Evolutionary conservation across 768 basidiomycete genomes (phyloP), one percentile per base, ranked within the genome.

Genomic region (Leccinum subgranulosum): DNA sequence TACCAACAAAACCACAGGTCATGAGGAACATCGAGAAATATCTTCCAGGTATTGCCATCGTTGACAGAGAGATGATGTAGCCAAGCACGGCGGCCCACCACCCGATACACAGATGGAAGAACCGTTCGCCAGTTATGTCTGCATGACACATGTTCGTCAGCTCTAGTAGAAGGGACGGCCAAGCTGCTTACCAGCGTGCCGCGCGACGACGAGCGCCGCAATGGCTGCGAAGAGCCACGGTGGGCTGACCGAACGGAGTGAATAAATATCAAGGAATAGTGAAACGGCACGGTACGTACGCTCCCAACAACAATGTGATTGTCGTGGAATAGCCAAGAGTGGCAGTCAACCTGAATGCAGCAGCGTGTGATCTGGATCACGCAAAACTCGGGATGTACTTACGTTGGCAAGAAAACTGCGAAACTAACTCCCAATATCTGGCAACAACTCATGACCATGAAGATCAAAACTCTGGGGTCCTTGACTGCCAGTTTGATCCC

Each of bases 281-380:
- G 21, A 34, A 11, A 34, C 3, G 3, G 28, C 15, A 21, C 17
- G 49, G 6, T 36, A 69, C 83, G 56, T 65, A 86, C 84, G 85
- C 84, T 21, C 81, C 80, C 27, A 87, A 72, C 19, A 87, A 68
- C 25, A 87, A 69, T n/a, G 78, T 85, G 48, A 81, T 71, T 0
- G 84, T 86, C 2, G 84, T 86, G 11, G 73, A 75, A 69, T 83
- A 87, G 6, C 85, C 85, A 11, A 87, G 78, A 2, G 85, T 87
- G n/a, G 77, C 74, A 4, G 85, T 81, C 28, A 86, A 73, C 3
- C 85, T 85, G 23, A 46, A 52, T 4, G 1, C 25, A 12, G 28
- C 4, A 14, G 43, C 51, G 5, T 41, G 15, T 47, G 29, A 39
- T n/a, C 28, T 14, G 3, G 28, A 21, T 31, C 21, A 49, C 29